Evolutionary conservation across 208 protist genomes (phyloP).

Genomic region (Leishmania mexicana): DNA sequence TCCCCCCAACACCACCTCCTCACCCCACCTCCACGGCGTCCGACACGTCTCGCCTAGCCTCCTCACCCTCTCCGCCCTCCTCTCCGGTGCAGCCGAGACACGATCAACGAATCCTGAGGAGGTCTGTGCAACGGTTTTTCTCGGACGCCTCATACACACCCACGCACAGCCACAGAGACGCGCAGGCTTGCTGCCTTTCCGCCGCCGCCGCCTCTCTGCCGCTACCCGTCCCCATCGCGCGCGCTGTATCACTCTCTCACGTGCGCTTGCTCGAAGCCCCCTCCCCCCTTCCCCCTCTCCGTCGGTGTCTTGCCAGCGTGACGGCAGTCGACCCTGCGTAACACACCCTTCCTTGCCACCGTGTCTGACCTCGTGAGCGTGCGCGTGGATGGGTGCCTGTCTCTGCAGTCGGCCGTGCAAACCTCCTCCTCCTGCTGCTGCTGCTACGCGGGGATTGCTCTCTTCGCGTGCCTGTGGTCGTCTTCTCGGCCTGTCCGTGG

Average conservation of each 20-base stretch:
- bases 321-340: not conserved
- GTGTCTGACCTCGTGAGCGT: not conserved
- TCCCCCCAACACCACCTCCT: not conserved
- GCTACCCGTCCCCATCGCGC: no score
- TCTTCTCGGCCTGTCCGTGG: not conserved
- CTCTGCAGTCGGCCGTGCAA: not conserved
- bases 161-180: not conserved
- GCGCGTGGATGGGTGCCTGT: not conserved
- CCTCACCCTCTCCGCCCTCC: not conserved
- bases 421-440: not conserved
- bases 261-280: not conserved
- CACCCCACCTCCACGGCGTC: not conserved
- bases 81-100: not conserved
- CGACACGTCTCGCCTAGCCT: not conserved
- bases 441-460: not conserved
- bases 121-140: not conserved
- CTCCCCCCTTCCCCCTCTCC: not conserved
- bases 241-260: not conserved
- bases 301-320: not conserved
- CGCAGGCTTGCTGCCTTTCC: not conserved
- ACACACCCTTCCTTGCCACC: not conserved
- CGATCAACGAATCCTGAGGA: not conserved
- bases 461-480: not conserved
- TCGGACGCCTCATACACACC: not conserved
- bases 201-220: not conserved